Evolutionary conservation across 2,329 filamentous ascomycete genomes (phyloP), one percentile per base, ranked within the genome.

Genomic region (Pezicula rhizophila): DNA sequence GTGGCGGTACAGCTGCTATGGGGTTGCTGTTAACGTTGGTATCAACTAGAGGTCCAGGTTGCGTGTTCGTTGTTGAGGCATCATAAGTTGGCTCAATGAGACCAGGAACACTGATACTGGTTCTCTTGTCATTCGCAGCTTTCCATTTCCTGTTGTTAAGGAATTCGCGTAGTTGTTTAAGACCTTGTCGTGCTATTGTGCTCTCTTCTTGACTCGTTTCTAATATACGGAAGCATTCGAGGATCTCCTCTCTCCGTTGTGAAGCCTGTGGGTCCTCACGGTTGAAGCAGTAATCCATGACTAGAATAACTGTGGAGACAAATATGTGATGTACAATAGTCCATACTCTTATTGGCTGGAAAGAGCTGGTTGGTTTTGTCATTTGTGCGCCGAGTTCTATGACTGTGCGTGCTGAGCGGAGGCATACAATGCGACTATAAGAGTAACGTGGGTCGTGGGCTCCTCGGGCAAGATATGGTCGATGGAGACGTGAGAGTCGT

Each of bases 231-330:
- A 67, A 63, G 15, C 65, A 65, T 12, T 64, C 52, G 11, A 62
- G 46, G 33, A 68, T 59, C 42, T 70, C 67, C 5, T 48, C 50
- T 46, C 58, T 55, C 15, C 60, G 51, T 39, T 59, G 59, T 28
- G 57, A 57, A 12, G 63, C 59, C 8, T 65, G 54, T 8, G 62
- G 54, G 8, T 61, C 57, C 2, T 53, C 54, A 15, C 57, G 60
- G 34, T 64, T 60, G 37, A 65, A 60, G 41, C 66, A 69, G 17
- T 66, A 58, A 34, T 70, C 68, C 57, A 70, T 64, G 6, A 70
- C 56, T 1, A 70, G 58, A 1, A 69, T 64, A 12, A 68, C 62
- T 8, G 62, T 65, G 1, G 67, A 66, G 51, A 70, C 63, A 49
- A 68, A 70, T 0, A 70, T 53, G 39, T 60, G 57, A 35, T 63